These are phyloP conservation scores for Chrysoporthe puriensis DNA, from an alignment of 2,329 filamentous ascomycete species.

Conservation along the genomic window DNA sequence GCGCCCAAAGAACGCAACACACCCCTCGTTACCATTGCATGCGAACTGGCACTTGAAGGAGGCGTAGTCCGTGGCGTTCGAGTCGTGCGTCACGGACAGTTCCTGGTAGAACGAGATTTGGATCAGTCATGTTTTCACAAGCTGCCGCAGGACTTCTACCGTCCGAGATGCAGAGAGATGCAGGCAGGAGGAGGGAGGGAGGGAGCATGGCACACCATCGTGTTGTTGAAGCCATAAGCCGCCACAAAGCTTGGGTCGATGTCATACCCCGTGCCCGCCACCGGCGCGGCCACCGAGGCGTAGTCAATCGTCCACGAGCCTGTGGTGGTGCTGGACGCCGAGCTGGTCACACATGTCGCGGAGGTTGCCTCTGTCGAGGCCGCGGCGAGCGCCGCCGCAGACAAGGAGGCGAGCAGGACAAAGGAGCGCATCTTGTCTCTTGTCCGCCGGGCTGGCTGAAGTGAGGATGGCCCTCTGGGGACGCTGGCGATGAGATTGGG, in stretches of 20 bases:
- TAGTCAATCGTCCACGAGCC: slow-evolving; percentile 18
- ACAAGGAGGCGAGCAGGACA: slow-evolving; percentile 1
- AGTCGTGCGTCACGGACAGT: slow-evolving; percentile 27
- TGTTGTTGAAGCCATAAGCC: slow-evolving; percentile 22
- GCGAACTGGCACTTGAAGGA: slow-evolving; percentile 38
- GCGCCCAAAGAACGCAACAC: slow-evolving; percentile 36
- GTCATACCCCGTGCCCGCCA: slow-evolving; percentile 21
- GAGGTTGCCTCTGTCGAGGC: not conserved
- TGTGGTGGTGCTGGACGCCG: slow-evolving; percentile 2
- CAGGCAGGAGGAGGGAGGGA: not conserved
- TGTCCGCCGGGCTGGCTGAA: not conserved
- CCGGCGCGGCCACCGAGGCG: slow-evolving; percentile 14
- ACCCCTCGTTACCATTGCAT: slow-evolving; percentile 34
- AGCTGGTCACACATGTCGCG: slow-evolving; percentile 22
- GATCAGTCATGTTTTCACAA: not conserved
- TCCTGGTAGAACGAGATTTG: slow-evolving; percentile 5
- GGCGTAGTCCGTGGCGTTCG: slow-evolving; percentile 32
- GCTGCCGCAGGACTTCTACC: not conserved
- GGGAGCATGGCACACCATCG: slow-evolving; percentile 17
- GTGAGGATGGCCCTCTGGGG: not conserved
- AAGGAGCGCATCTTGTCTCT: not conserved
- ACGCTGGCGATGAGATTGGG: not conserved
- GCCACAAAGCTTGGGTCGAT: slow-evolving; percentile 20
- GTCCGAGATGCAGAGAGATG: not conserved
- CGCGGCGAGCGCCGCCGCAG: slow-evolving; percentile 6